Conservation (phyloP, 306 rosid species). For the Abrus pulchellus region DNA sequence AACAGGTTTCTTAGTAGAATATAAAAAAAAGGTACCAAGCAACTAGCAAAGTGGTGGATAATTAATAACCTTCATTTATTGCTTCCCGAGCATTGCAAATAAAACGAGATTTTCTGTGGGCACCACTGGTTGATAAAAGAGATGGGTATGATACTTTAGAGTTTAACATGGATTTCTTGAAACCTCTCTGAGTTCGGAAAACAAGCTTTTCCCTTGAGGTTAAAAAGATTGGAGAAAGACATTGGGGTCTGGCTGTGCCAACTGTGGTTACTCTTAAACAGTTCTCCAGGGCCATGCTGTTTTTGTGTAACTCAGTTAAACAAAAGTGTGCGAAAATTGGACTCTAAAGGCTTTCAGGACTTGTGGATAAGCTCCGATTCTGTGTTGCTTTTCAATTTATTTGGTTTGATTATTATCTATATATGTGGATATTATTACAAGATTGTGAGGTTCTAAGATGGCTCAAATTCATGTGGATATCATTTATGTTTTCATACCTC, state of each 20-base stretch:
- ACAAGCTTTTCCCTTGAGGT: conserved; percentile 62
- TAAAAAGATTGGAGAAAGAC: conserved; percentile 61
- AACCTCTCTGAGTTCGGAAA: conserved; percentile 47
- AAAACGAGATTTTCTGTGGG: conserved; percentile 57
- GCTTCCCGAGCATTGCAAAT: conserved; percentile 86
- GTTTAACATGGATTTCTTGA: conserved; percentile 55
- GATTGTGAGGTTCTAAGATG: conserved; percentile 66
- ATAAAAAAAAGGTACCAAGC: background rate
- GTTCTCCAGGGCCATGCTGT: conserved; percentile 69
- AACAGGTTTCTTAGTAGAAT: background rate
- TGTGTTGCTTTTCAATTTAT: conserved; percentile 7
- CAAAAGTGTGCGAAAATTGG: background rate
- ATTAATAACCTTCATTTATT: conserved; percentile 60
- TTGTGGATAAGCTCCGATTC: conserved; percentile 29
- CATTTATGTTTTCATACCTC: conserved; percentile 39
- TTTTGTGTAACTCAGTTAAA: conserved; percentile 2
- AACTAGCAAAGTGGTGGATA: background rate
- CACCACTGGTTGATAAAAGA: conserved; percentile 40
- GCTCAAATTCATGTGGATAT: conserved; percentile 67
- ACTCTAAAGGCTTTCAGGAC: background rate
- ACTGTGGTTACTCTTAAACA: conserved; percentile 69
- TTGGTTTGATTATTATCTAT: conserved; percentile 12
- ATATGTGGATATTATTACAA: conserved; percentile 56
- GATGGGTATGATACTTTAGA: conserved; percentile 49
- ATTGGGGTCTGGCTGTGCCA: conserved; percentile 61